Evolutionary conservation across 495 filamentous ascomycete genomes (phyloP), one percentile per base, ranked within the genome.

Genomic region (Xylaria acuta): DNA sequence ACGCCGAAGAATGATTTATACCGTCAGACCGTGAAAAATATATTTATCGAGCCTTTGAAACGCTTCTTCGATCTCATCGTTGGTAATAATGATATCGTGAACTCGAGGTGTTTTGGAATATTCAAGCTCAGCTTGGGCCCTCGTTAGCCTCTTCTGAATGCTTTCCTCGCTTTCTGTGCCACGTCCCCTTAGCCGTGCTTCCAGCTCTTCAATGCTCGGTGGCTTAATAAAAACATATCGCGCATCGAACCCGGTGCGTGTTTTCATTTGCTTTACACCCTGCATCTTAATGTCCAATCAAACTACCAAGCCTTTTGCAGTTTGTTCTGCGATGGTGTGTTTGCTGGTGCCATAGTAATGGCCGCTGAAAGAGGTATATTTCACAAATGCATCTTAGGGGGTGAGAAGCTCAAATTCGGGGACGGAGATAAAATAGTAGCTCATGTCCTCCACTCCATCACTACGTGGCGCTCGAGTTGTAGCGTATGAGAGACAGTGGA

Each of bases 261-360:
- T 38, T 54, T 65, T 56, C 16, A 73, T 72, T 54, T 75, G 73
- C 63, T 72, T 72, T 12, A 75, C 74, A 5, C 74, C 72, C 18
- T 75, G 38, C 64, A 75, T 58, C 45, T 74, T 72, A 38, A 73
- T 64, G 58, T 70, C 84, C 71, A 86, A 65, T 27, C 86, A 77
- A 67, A 84, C 84, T 16, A 76, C 76, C 63, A 72, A 70, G 11
- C 85, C 84, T 73, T 85, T 81, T 72, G 85, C 85, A 11, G 86
- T 85, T 32, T 90, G 84, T 53, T 87, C 80, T 78, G 86, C 84
- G 27, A 92, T 84, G 0, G 90, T 86, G 73, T 84, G 79, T 5
- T 87, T 79, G 70, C 85, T 88, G n/a, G 90, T 92, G 6, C 90
- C 90, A 76, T 92, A 92, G 74, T 81, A 78, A 74, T 92, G 91